These are phyloP conservation scores for Ambrosia hybrid DNA, from an alignment of 140 eudicot genomes.

Conservation along the genomic window DNA sequence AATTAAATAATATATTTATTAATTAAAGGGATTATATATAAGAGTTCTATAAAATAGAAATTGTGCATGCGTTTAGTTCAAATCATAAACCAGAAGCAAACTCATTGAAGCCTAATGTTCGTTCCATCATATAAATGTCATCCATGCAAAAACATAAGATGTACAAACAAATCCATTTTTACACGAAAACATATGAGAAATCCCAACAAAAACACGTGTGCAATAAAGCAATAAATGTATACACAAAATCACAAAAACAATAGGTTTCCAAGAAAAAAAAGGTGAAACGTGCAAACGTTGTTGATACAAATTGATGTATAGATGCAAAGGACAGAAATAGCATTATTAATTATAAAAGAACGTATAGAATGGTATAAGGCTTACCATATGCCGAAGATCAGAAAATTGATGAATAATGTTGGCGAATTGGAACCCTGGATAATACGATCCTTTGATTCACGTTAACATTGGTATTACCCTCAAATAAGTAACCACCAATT, in stretches of 20 bases:
- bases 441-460: no score
- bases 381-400: slow-evolving; percentile 18
- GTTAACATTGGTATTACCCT: neutral
- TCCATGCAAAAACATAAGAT: neutral
- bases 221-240: neutral
- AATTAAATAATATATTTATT: neutral
- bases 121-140: neutral
- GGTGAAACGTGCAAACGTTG: neutral
- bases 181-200: neutral
- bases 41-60: neutral
- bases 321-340: neutral
- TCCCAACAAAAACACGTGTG: neutral
- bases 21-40: no score
- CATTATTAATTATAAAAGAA: neutral
- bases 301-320: neutral
- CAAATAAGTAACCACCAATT: neutral
- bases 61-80: neutral
- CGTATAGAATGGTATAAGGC: neutral
- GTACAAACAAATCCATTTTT: no score
- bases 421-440: neutral
- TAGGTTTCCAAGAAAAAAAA: neutral
- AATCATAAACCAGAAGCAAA: slow-evolving; percentile 12
- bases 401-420: slow-evolving; percentile 7
- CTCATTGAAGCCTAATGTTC: neutral
- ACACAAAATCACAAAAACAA: neutral